phyloP scores from a whole-genome alignment of 2,329 filamentous ascomycete species.

The Paecilomyces dactylethromorphus region DNA sequence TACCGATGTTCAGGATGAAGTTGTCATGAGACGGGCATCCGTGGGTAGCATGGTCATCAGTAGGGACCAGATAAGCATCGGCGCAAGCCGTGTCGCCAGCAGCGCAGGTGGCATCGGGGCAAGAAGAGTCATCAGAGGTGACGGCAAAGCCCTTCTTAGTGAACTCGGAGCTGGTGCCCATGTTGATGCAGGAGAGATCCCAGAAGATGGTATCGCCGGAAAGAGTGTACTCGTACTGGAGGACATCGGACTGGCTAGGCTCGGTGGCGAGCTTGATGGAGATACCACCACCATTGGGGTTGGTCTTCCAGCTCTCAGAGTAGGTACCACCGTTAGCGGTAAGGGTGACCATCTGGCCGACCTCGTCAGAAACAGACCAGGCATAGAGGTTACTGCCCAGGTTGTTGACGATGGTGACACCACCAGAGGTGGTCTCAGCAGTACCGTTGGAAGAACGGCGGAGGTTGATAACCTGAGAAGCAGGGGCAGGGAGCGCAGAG shows the following conservation, averaged over 20 bases:
- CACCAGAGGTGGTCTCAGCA: constrained; percentile 13
- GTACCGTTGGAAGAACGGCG: constrained; percentile 16
- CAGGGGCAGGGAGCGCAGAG: constrained; percentile 24
- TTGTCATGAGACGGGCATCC: constrained; percentile 29
- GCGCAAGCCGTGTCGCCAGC: constrained; percentile 29
- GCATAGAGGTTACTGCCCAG: constrained; percentile 30
- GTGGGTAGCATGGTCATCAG: constrained; percentile 36
- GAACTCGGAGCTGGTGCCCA: constrained; percentile 24
- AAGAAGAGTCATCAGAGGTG: constrained; percentile 18
- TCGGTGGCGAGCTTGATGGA: constrained; percentile 35
- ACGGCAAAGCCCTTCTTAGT: constrained; percentile 29
- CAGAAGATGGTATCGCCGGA: constrained; percentile 27
- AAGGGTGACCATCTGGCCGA: constrained; percentile 28
- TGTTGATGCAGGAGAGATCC: constrained; percentile 35
- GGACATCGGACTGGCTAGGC: constrained; percentile 24
- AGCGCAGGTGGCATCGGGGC: constrained; percentile 27
- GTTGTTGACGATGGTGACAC: constrained; percentile 33
- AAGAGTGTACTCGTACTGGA: constrained; percentile 38
- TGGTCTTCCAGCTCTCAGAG: constrained; percentile 26
- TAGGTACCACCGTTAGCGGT: constrained; percentile 26
- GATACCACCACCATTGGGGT: constrained; percentile 34
- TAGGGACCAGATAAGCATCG: constrained; percentile 33
- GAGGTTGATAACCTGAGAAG: constrained; percentile 6
- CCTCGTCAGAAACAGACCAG: constrained; percentile 32
- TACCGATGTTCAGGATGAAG: constrained; percentile 28